Conservation (phyloP, 140 eudicot species). For the Stevia rebaudiana region DNA sequence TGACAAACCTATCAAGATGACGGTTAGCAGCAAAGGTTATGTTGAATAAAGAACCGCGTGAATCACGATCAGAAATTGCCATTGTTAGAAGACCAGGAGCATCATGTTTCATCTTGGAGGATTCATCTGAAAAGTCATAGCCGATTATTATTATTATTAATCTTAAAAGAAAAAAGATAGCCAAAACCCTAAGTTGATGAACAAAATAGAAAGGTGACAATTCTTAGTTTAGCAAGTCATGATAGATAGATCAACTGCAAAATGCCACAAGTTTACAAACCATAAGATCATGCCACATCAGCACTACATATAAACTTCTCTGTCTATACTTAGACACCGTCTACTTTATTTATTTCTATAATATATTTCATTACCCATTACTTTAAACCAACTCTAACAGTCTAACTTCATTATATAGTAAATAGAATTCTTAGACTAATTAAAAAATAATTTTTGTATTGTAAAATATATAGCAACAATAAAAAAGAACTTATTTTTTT, state of each 20-base stretch:
- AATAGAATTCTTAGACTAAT: neutral
- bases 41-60: slow-evolving; percentile 73
- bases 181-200: neutral
- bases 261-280: neutral
- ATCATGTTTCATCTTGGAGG: slow-evolving; percentile 82
- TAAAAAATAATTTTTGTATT: neutral
- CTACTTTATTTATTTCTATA: neutral
- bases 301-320: neutral
- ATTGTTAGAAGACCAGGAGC: slow-evolving; percentile 75
- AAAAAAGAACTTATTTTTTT: neutral
- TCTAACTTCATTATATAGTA: neutral
- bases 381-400: neutral
- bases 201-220: neutral
- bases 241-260: slow-evolving; percentile 5
- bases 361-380: neutral
- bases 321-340: neutral
- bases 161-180: neutral
- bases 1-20: slow-evolving; percentile 73
- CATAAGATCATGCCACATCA: neutral
- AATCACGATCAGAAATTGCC: slow-evolving; percentile 87
- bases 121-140: slow-evolving; percentile 62
- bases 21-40: slow-evolving; percentile 73
- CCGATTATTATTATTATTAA: neutral
- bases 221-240: neutral
- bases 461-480: neutral